Conservation (phyloP, 169 alveolate genomes). For the Plasmodium coatneyi region DNA sequence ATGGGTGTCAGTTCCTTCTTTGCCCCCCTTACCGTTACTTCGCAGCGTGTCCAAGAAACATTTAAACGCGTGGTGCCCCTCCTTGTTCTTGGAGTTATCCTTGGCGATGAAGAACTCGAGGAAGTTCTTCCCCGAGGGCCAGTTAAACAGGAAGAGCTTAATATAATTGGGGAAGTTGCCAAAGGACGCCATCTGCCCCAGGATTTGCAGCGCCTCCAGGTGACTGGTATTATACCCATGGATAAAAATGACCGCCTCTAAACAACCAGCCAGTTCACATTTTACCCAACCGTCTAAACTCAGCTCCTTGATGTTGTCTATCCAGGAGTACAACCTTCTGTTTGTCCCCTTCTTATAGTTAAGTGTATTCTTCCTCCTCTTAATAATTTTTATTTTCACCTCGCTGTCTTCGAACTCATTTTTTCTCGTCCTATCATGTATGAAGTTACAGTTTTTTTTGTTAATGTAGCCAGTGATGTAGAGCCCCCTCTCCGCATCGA, state of each 20-base stretch:
- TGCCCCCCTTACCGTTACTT: slow-evolving; percentile 23
- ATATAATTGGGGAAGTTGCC: slow-evolving; percentile 89
- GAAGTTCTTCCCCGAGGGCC: slow-evolving; percentile 87
- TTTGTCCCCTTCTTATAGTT: slow-evolving; percentile 64
- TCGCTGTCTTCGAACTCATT: slow-evolving; percentile 71
- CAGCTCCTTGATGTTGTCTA: slow-evolving; percentile 54
- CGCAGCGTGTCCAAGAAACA: slow-evolving; percentile 75
- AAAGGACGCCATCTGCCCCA: slow-evolving; percentile 87
- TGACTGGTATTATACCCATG: slow-evolving; percentile 84
- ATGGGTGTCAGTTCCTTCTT: background rate
- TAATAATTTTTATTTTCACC: slow-evolving; percentile 53
- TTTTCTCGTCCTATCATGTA: slow-evolving; percentile 48
- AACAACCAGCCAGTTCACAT: slow-evolving; percentile 79
- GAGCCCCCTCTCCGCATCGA: slow-evolving; percentile 86
- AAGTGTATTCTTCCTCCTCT: slow-evolving; percentile 68
- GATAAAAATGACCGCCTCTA: slow-evolving; percentile 86
- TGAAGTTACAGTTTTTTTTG: slow-evolving; percentile 65
- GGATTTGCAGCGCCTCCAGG: slow-evolving; percentile 77
- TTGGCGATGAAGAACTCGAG: slow-evolving; percentile 78
- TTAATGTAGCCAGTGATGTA: slow-evolving; percentile 80
- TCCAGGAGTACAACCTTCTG: slow-evolving; percentile 41
- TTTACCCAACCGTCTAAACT: slow-evolving; percentile 81
- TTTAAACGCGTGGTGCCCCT: slow-evolving; percentile 76
- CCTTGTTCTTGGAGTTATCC: slow-evolving; percentile 66
- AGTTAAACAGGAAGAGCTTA: slow-evolving; percentile 85